phyloP scores from a whole-genome alignment of 2,329 filamentous ascomycete genomes.

The Aspergillus thermomutatus region DNA sequence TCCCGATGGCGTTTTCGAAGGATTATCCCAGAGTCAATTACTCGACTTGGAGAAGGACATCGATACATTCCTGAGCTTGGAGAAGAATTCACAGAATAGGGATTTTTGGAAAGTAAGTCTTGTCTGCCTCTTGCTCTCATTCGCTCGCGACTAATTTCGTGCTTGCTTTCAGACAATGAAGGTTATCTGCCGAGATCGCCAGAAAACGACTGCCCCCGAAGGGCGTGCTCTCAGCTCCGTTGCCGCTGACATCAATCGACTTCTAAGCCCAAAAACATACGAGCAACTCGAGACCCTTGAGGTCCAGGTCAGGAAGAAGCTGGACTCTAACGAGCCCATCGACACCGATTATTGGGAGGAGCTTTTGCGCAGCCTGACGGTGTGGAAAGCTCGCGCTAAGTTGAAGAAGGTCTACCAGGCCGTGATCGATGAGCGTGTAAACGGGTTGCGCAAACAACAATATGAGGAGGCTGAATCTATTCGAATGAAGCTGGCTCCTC shows the following conservation, averaged over 20 bases:
- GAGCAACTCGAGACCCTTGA: slow-evolving; percentile 85
- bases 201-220: slow-evolving; percentile 64
- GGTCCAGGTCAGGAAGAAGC: slow-evolving; percentile 78
- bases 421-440: slow-evolving; percentile 67
- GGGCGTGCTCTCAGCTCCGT: slow-evolving; percentile 78
- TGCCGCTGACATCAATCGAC: slow-evolving; percentile 79
- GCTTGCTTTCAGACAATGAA: slow-evolving; percentile 63
- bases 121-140: background rate
- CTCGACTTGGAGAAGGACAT: slow-evolving; percentile 79
- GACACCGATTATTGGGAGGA: slow-evolving; percentile 99
- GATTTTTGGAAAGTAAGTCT: slow-evolving; percentile 77
- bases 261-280: slow-evolving; percentile 79
- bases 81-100: slow-evolving; percentile 71
- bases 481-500: slow-evolving; percentile 51
- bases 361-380: slow-evolving; percentile 73
- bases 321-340: slow-evolving; percentile 84
- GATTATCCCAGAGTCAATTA: slow-evolving; percentile 64
- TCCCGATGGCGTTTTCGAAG: slow-evolving; percentile 76
- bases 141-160: slow-evolving; percentile 8
- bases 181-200: slow-evolving; percentile 74
- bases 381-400: slow-evolving; percentile 90
- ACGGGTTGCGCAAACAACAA: slow-evolving; percentile 64
- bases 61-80: slow-evolving; percentile 71
- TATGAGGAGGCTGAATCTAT: slow-evolving; percentile 61
- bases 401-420: slow-evolving; percentile 73